These are phyloP conservation scores for Hammondia hammondi DNA, from an alignment of 169 alveolate genomes.

Conservation along the genomic window DNA sequence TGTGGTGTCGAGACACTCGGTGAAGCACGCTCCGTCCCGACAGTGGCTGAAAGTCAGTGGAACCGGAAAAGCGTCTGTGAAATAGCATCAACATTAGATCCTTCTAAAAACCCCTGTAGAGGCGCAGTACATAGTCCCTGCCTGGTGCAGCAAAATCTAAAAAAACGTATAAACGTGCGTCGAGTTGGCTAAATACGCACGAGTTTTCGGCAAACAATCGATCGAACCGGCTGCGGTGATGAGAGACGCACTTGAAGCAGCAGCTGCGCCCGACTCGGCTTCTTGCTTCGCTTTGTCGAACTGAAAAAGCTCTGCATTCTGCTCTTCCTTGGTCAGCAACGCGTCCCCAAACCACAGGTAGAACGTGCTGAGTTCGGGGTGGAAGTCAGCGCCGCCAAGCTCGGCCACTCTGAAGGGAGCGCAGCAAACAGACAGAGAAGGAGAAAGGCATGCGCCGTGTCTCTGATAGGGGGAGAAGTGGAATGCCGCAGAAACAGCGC, in stretches of 20 bases:
- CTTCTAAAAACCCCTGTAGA: too few species aligned
- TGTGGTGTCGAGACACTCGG: not conserved
- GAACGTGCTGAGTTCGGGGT: constrained; percentile 36
- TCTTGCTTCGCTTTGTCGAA: constrained; percentile 23
- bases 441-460: not conserved
- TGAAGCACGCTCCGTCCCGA: not conserved
- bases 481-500: too few species aligned
- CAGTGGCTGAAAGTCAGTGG: too few species aligned
- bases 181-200: too few species aligned
- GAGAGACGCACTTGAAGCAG: not conserved
- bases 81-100: too few species aligned
- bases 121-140: too few species aligned
- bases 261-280: not conserved
- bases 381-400: constrained; percentile 10
- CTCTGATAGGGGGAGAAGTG: not conserved
- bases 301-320: constrained; percentile 27
- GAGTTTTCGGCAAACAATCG: too few species aligned
- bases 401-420: not conserved
- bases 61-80: too few species aligned
- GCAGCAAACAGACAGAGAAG: not conserved
- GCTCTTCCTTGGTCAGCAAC: constrained; percentile 56
- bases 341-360: constrained; percentile 57
- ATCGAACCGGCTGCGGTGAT: not conserved
- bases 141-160: too few species aligned
- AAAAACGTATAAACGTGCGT: too few species aligned